Conservation (phyloP, 2,329 filamentous ascomycete species). For the Chaetomium globosum region DNA sequence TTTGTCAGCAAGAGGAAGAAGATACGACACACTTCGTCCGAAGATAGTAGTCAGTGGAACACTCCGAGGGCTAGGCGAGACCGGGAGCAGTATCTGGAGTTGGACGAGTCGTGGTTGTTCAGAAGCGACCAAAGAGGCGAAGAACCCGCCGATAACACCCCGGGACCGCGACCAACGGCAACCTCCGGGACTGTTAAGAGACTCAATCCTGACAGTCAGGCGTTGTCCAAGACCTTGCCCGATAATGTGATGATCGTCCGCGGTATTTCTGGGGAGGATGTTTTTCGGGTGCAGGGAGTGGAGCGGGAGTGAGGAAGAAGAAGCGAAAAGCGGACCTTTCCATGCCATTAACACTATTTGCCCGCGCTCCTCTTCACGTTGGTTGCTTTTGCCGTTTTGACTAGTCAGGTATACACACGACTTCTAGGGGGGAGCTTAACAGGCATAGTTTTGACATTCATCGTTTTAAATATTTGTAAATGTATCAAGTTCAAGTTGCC, state of each 20-base stretch:
- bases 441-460: too few species aligned
- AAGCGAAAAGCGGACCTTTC: not conserved
- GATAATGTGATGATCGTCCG: not conserved
- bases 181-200: not conserved
- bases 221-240: not conserved
- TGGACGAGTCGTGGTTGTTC: slow-evolving; percentile 11
- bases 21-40: not conserved
- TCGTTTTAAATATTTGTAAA: too few species aligned
- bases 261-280: not conserved
- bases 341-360: not conserved
- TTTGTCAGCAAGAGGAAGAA: not conserved
- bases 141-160: not conserved
- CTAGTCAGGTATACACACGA: too few species aligned
- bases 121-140: not conserved
- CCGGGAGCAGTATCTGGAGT: not conserved
- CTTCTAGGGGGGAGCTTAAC: too few species aligned
- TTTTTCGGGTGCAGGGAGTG: not conserved
- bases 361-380: not conserved
- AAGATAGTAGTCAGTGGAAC: not conserved
- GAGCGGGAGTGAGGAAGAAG: not conserved
- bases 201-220: not conserved
- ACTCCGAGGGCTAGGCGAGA: not conserved
- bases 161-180: not conserved
- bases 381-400: not conserved
- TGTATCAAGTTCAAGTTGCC: too few species aligned